Evolutionary conservation across 75 land plant species (phyloP).

Genomic region (Larix kaempferi): DNA sequence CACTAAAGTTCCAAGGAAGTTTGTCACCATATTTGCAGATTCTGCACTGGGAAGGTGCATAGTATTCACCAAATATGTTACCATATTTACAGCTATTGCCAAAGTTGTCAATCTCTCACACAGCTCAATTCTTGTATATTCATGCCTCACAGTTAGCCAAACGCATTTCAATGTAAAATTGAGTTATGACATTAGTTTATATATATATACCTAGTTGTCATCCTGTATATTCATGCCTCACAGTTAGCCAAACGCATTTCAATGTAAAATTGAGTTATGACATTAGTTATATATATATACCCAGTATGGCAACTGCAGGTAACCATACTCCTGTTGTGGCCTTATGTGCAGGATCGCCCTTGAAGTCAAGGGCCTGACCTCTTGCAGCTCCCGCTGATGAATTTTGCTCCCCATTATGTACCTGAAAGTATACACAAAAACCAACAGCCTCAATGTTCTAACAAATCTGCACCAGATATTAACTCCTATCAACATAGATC

Average conservation of each 20-base stretch:
- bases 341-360: constrained; percentile 62
- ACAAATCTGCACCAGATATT: neutral
- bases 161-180: neutral
- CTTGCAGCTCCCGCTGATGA: constrained; percentile 5
- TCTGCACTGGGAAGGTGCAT: constrained; percentile 48
- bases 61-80: constrained; percentile 49
- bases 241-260: neutral
- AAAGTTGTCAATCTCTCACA: constrained; percentile 73
- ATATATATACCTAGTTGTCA: constrained; percentile 47
- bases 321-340: constrained; percentile 78
- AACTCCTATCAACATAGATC: no score
- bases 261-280: constrained; percentile 16
- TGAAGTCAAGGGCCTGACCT: constrained; percentile 53
- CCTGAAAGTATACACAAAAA: neutral
- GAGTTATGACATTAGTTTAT: no score
- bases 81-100: constrained; percentile 77
- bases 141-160: neutral
- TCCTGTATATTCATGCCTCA: constrained; percentile 13
- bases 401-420: constrained; percentile 4
- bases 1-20: constrained; percentile 82
- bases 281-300: constrained; percentile 13
- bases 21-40: constrained; percentile 75
- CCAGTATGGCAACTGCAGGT: constrained; percentile 60
- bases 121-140: constrained; percentile 60
- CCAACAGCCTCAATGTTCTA: neutral